Conservation (phyloP, 1,139 yeast species). For the Magnusiomyces clavatus region DNA sequence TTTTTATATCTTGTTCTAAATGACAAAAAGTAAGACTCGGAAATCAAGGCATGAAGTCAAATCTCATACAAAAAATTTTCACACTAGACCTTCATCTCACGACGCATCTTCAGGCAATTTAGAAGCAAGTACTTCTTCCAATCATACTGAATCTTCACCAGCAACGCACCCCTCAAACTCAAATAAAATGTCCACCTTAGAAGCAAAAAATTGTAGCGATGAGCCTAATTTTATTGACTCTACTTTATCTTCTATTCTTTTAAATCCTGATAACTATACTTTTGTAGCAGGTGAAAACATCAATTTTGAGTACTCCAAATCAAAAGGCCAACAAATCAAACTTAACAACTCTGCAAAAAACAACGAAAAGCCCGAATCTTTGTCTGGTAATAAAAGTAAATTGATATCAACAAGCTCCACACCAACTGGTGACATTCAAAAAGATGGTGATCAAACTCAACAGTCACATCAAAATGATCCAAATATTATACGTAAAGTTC, state of each 20-base stretch:
- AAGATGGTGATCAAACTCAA: constrained; percentile 2
- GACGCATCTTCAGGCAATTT: too few relatives aligned
- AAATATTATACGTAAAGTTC: background rate
- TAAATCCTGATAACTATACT: constrained; percentile 20
- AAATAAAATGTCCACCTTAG: background rate
- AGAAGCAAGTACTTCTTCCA: constrained; percentile 1
- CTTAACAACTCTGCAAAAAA: too few relatives aligned
- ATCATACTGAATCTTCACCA: background rate
- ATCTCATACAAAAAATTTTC: too few relatives aligned
- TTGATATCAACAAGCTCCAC: too few relatives aligned
- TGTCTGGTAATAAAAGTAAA: too few relatives aligned
- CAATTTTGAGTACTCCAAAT: constrained; percentile 45
- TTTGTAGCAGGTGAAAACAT: constrained; percentile 49
- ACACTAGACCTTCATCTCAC: too few relatives aligned
- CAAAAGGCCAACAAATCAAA: background rate
- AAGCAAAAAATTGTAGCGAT: background rate
- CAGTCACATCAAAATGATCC: constrained; percentile 11
- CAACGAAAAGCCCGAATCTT: too few relatives aligned
- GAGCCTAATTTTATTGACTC: background rate
- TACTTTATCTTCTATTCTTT: constrained; percentile 5
- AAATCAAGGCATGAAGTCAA: too few relatives aligned
- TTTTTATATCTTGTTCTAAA: too few relatives aligned
- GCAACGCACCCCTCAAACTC: background rate
- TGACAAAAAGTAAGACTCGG: too few relatives aligned
- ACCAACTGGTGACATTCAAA: too few relatives aligned